Evolutionary conservation across 768 basidiomycete species (phyloP), one percentile per base, ranked within the genome.

Genomic region (Myochromella boudieri): DNA sequence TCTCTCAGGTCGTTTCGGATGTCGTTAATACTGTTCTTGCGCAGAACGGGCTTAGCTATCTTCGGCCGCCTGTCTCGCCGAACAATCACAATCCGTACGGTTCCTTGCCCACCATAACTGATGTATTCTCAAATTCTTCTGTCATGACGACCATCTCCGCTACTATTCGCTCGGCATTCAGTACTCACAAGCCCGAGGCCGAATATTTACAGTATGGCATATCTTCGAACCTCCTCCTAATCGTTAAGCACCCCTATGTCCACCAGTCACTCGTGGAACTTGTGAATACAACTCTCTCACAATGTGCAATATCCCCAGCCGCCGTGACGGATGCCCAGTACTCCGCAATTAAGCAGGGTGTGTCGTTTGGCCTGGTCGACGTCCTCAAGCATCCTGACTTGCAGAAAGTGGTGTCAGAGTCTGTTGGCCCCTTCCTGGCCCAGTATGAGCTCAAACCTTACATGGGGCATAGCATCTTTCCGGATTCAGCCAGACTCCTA

Each of bases 371-470:
- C 11, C 8, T 42, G 1, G 7, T 41, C 2, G 25, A 28, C 20
- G 25, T 42, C 21, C 6, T 48, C 40, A 21, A 36, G 18, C 26
- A 42, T 22, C 46, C 46, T 17, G 14, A 36, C 21, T 42, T 42
- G 10, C 46, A 48, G 26, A 24, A 36, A 27, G 40, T 48, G n/a
- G 33, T 48, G n/a, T 24, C 20, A 3, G 26, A 18, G 8, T 39
- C 33, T 14, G 32, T 48, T 7, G 34, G 42, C 15, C 15, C 31
- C n/a, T 31, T 33, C 8, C 24, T 48, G 6, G 21, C 37, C 8
- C 39, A 42, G 20, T 32, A 25, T 48, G 39, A 39, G 20, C 22
- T 48, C 18, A 42, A 24, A 26, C 25, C 5, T 20, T 20, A 22
- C 14, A 26, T 15, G 5, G 21, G 25, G 37, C 37, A 24, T 10